phyloP scores from a whole-genome alignment of 2,329 filamentous ascomycete species.

The Tolypocladium amazonense region DNA sequence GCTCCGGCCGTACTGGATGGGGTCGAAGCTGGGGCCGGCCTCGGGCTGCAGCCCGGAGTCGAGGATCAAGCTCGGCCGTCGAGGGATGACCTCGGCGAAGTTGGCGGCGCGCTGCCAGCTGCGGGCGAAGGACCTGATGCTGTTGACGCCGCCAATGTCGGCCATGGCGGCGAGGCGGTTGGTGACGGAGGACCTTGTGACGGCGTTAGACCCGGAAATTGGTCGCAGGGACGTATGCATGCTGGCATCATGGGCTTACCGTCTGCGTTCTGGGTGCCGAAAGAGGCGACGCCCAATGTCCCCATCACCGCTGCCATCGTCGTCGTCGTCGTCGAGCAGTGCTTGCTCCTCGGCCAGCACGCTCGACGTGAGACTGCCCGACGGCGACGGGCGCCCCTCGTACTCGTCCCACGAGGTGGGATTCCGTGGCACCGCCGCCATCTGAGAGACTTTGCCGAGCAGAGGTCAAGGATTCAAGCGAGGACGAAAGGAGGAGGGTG shows the following conservation, averaged over 20 bases:
- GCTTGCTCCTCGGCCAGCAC: constrained; percentile 34
- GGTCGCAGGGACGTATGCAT: not conserved
- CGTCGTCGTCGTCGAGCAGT: constrained; percentile 29
- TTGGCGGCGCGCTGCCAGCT: constrained; percentile 86
- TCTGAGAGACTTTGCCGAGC: constrained; percentile 4
- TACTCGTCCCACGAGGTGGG: constrained; percentile 37
- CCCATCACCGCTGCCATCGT: constrained; percentile 9
- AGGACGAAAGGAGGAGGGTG: not conserved
- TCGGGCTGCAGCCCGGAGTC: constrained; percentile 37
- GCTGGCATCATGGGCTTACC: constrained; percentile 9
- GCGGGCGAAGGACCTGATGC: constrained; percentile 83
- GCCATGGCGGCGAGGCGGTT: constrained; percentile 45
- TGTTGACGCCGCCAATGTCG: constrained; percentile 84
- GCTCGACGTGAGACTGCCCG: constrained; percentile 30
- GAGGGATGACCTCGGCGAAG: constrained; percentile 80
- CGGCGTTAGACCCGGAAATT: not conserved
- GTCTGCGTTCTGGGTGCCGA: constrained; percentile 18
- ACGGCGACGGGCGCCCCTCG: constrained; percentile 29
- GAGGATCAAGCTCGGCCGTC: constrained; percentile 63
- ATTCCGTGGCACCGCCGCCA: constrained; percentile 21
- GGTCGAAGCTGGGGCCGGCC: constrained; percentile 11
- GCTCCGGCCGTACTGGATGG: constrained; percentile 29
- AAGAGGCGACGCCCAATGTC: constrained; percentile 2
- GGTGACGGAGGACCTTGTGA: constrained; percentile 45
- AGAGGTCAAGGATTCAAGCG: not conserved